Evolutionary conservation across 441 rosid genomes (phyloP).

Genomic region (Syzygium syzygioides): DNA sequence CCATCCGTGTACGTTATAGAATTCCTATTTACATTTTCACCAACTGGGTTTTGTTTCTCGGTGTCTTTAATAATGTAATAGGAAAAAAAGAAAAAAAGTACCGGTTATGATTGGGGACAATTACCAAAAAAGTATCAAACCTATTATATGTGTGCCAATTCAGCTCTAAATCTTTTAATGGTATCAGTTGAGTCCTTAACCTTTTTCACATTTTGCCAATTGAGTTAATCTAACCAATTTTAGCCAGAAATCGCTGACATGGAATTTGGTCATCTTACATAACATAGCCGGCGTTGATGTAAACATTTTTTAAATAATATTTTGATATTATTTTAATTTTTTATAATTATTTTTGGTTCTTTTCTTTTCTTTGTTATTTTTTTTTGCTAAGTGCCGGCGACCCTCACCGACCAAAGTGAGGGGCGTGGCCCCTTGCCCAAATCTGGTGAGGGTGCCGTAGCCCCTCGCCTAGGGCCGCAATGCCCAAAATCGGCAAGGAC

Average conservation of each 20-base stretch:
- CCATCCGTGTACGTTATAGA: background rate
- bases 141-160: rapidly evolving
- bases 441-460: rapidly evolving
- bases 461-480: background rate
- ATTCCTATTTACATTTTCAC: background rate
- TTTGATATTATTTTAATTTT: no score
- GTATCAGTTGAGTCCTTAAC: rapidly evolving
- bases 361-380: background rate
- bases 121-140: rapidly evolving
- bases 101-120: background rate
- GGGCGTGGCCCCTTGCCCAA: background rate
- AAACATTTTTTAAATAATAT: background rate
- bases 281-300: rapidly evolving
- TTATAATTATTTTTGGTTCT: no score
- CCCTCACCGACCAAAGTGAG: background rate
- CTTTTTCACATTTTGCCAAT: background rate
- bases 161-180: rapidly evolving
- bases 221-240: rapidly evolving
- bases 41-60: background rate
- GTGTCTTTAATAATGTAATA: background rate
- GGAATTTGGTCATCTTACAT: rapidly evolving
- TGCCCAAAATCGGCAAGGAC: background rate
- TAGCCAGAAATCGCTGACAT: rapidly evolving
- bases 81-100: background rate
- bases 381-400: background rate